Conservation (phyloP, 2,329 filamentous ascomycete genomes). For the Neofusicoccum parvum region DNA sequence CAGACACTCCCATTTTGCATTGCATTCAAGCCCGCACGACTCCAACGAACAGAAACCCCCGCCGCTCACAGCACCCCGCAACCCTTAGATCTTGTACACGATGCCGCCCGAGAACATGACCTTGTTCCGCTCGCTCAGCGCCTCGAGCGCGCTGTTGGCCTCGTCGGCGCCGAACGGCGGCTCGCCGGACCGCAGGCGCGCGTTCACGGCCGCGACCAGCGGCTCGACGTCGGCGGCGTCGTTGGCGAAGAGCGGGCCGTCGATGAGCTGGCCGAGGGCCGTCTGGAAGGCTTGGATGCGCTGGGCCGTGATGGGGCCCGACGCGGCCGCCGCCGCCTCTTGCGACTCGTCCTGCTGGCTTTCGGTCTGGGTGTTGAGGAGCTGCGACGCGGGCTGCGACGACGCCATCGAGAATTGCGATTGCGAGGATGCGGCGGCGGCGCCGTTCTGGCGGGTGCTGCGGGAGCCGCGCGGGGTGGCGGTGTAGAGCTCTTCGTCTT, state of each 20-base stretch:
- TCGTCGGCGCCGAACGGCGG: constrained; percentile 69
- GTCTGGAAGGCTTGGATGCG: constrained; percentile 76
- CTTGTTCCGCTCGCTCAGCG: constrained; percentile 81
- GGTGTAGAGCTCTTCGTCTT: constrained; percentile 57
- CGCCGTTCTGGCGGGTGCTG: constrained; percentile 39
- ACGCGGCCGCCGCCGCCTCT: constrained; percentile 30
- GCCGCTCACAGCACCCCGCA: too few species aligned
- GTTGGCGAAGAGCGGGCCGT: constrained; percentile 80
- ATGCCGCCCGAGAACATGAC: constrained; percentile 69
- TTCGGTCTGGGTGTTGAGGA: constrained; percentile 39
- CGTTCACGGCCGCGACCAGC: constrained; percentile 79
- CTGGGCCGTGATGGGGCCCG: constrained; percentile 54
- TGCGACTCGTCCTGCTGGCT: constrained; percentile 22
- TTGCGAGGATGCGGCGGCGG: constrained; percentile 32
- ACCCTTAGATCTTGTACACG: constrained; percentile 49
- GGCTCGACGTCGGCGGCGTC: constrained; percentile 77
- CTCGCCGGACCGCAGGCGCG: constrained; percentile 60
- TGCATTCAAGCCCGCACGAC: too few species aligned
- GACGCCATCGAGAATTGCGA: constrained; percentile 75
- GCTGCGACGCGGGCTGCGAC: constrained; percentile 75
- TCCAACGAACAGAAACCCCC: too few species aligned
- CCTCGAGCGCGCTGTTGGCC: constrained; percentile 73
- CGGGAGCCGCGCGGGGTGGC: constrained; percentile 50
- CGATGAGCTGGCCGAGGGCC: constrained; percentile 80
- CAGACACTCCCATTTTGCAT: too few species aligned